Evolutionary conservation across 495 filamentous ascomycete species (phyloP).

Genomic region (Aspergillus kassunensis): DNA sequence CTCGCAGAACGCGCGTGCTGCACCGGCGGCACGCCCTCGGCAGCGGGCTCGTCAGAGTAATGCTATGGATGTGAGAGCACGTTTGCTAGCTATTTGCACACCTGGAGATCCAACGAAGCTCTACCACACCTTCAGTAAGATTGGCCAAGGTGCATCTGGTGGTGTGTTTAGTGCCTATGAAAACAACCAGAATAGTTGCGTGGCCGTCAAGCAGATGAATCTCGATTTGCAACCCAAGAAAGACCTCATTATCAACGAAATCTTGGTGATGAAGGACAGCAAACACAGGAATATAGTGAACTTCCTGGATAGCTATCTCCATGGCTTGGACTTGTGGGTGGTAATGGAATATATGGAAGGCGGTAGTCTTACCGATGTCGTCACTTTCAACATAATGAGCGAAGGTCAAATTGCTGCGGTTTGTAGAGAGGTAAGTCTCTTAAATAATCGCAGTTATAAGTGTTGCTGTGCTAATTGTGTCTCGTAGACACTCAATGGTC

Average conservation of each 20-base stretch:
- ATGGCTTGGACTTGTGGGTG: constrained; percentile 89
- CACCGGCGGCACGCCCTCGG: constrained; percentile 63
- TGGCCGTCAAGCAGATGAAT: constrained; percentile 99
- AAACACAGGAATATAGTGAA: constrained; percentile 98
- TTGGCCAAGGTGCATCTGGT: constrained; percentile 95
- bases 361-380: constrained; percentile 93
- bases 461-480: neutral
- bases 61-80: constrained; percentile 75
- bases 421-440: constrained; percentile 68
- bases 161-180: constrained; percentile 94
- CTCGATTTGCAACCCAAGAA: constrained; percentile 98
- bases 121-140: constrained; percentile 87
- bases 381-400: constrained; percentile 98
- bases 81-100: constrained; percentile 83
- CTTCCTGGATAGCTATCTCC: constrained; percentile 93
- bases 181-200: constrained; percentile 73
- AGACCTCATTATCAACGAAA: constrained; percentile 98
- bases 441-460: neutral
- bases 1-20: constrained; percentile 54
- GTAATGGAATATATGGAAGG: constrained; percentile 99
- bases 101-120: constrained; percentile 81
- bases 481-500: constrained; percentile 70
- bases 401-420: constrained; percentile 96
- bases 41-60: constrained; percentile 71
- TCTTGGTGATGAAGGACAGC: constrained; percentile 98